A percentile compares a stretch with the other conserved stretches of the same genome.
phyloP scores from a whole-genome alignment of 805 yeast genomes.

The Nakazawaea siamensis region DNA sequence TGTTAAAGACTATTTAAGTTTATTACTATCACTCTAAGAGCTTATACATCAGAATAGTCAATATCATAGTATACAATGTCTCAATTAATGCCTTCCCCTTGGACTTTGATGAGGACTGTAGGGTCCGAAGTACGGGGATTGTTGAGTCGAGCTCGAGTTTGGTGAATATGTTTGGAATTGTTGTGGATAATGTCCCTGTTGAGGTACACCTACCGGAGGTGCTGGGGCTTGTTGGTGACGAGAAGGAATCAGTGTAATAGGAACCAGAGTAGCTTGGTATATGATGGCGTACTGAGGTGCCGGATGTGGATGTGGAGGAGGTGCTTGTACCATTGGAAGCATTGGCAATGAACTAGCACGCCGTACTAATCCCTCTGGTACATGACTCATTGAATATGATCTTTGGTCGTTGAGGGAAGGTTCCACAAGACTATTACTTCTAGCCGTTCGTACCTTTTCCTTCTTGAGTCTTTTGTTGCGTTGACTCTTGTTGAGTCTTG shows the following conservation, averaged over 20 bases:
- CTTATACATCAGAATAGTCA: no score
- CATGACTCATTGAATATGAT: not conserved
- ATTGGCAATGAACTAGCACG: not conserved
- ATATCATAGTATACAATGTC: no score
- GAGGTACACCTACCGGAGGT: not conserved
- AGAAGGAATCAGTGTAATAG: no score
- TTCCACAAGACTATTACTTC: not conserved
- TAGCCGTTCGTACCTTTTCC: not conserved
- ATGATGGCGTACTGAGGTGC: not conserved
- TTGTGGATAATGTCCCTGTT: not conserved
- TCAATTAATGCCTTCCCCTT: no score
- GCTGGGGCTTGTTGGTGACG: no score
- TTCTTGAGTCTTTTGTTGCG: constrained; percentile 2
- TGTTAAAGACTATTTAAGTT: no score
- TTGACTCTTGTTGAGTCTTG: constrained; percentile 8
- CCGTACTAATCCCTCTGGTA: not conserved
- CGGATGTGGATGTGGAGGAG: no score
- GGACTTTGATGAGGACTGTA: not conserved
- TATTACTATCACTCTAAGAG: no score
- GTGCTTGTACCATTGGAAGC: constrained; percentile 2
- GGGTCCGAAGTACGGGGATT: not conserved
- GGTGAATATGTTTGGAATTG: not conserved
- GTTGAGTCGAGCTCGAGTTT: not conserved
- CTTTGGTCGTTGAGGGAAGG: not conserved
- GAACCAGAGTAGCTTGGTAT: not conserved